phyloP scores from a whole-genome alignment of 441 rosid genomes.

The Bocquillonia castaneifolia region DNA sequence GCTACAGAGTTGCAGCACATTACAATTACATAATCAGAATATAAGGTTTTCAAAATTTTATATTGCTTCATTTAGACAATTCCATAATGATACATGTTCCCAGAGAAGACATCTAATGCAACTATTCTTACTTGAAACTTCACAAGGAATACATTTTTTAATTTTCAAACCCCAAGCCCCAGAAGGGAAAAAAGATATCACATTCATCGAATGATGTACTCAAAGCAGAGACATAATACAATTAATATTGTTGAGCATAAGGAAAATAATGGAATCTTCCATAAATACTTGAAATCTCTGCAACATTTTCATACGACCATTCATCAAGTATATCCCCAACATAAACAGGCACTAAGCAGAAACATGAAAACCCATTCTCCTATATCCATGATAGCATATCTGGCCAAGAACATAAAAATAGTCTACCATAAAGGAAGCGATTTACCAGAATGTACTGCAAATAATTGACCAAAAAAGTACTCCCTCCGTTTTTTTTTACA shows the following conservation, averaged over 20 bases:
- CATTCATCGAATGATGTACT: background rate
- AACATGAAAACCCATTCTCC: background rate
- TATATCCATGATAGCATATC: background rate
- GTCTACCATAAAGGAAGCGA: background rate
- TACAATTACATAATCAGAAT: constrained; percentile 44
- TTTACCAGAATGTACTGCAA: background rate
- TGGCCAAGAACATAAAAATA: background rate
- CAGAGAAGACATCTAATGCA: background rate
- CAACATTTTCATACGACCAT: background rate
- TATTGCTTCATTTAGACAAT: background rate
- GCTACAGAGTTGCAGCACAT: constrained; percentile 72
- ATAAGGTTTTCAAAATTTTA: constrained; percentile 4
- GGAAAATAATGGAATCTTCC: background rate
- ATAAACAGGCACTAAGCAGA: background rate
- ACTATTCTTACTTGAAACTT: background rate
- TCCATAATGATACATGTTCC: background rate
- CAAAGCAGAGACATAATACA: background rate
- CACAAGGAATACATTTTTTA: background rate
- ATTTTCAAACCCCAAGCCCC: background rate
- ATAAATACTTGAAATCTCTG: background rate
- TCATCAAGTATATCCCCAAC: background rate
- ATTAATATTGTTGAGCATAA: background rate
- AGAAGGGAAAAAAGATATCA: background rate
- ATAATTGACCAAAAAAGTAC: background rate
- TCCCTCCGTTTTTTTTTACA: too few relatives aligned